Base-by-base conservation (phyloP, 1,139 yeast genomes). In the Candida sp. region DNA sequence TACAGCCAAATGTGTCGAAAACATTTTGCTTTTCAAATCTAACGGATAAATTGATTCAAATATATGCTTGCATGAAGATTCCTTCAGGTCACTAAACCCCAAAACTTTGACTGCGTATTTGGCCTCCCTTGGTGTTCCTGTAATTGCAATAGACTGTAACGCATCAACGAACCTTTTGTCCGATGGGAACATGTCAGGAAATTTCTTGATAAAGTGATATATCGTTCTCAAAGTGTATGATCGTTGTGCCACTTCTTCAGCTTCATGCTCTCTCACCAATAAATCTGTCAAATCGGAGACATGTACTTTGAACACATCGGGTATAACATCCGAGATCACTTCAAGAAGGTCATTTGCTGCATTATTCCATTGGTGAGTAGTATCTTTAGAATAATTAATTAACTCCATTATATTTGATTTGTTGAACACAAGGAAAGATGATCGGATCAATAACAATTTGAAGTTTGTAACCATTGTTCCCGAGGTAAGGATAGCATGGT, bases 261-360 rank as follows among this genome's bases (percentile, higher is more conserved):
- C 34, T 12, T 36, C 35, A 8, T 42, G 25, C 8, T 49, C 45
- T 30, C 55, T 51, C 15, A 65, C 66, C 11, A 82, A 63, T 11
- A 72, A 52, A 0, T 71, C 62, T 1, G 76, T 68, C 43, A 89
- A 64, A 7, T 74, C 73, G 9, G 70, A 64, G 4, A 85, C 68
- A 54, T 87, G 87, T 35, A 75, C 74, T 51, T 79, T 79, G 58
- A 88, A 77, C 1, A 85, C 80, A 15, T 77, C 76, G 0, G 97
- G 96, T 39, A 79, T 70, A 3, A 76, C 70, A 3, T 63, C 55
- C 0, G 97, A 83, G 5, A 88, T 76, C 35, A 78, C 73, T 47
- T 80, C 82, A 27, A 89, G 64, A 5, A 87, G 49, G 33, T 73
- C 76, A 48, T 78, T 78, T 0, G 89, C 75, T 1, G 67, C 54